Base-by-base conservation (phyloP, 148 eudicot species). In the Arctostaphylos glauca region DNA sequence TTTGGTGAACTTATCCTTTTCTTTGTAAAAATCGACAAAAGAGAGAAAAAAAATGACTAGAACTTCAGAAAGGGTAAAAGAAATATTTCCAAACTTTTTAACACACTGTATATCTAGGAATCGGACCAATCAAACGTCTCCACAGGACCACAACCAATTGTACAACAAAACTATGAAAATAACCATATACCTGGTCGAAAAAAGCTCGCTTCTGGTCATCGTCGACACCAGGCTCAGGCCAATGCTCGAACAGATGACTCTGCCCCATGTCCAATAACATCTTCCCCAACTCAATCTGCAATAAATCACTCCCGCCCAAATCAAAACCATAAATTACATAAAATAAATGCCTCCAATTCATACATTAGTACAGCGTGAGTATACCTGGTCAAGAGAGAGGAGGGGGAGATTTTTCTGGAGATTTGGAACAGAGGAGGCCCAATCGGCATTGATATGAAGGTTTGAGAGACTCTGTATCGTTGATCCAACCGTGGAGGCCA, bases 141-240 rank as follows among this genome's bases (percentile, higher is more conserved):
- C 38, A 59, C 60, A 62, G 16, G 8, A 9, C 14, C 60, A 13
- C 3, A 38, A 55, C 6, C 18, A 77, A 56, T 41, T 6, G 18
- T 12, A 5, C 58, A 59, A 78, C 38, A 46, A 60, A 5, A 3
- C 2, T 31, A 31, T 31, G 38, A 18, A 41, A 81, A 64, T 19
- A 53, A 71, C 12, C 4, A 55, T 0, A 59, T 12, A 94, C 98
- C 98, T 96, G 98, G 79, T 94, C 92, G 60, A 94, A 92, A 82
- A 94, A 92, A 41, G 89, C 90, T 19, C 59, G 58, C 82, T 96
- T 96, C 85, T 91, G 86, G 80, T 91, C 93, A 81, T 94, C 98
- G 72, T 96, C 94, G 62, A 89, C 85, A 5, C 98, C 98, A 49
- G 92, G 94, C 31, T 88, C 87, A 49, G 93, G 87, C 98, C 98